Base-by-base conservation (phyloP, 192 early-diverging fungal genomes). In the Linnemannia hyalina region DNA sequence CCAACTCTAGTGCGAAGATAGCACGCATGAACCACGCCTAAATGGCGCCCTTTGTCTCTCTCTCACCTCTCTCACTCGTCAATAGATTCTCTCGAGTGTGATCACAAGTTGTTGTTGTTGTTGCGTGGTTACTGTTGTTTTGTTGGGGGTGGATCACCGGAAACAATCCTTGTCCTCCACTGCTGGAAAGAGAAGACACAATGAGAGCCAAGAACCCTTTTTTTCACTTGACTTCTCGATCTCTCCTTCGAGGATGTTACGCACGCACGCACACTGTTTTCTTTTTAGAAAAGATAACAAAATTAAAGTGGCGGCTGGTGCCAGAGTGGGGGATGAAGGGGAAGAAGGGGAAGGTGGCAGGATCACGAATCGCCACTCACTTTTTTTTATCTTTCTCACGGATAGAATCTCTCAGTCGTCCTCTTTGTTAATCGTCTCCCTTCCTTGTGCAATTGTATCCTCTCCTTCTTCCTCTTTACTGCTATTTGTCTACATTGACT, bases 21-120 rank as follows among this genome's bases (percentile, higher is more conserved):
- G 60, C 60, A 65, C 29, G 60, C 60, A 65, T 65, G 60, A 65
- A 65, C 60, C 60, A 65, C 60, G 11, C 60, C 60, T 52, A 65
- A 20, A 55, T 65, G 60, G 60, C 29, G 3, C 26, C 26, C 9
- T 57, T n/a, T 8, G n/a, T 20, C 15, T 52, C 2, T 20, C 54
- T 55, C 54, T 22, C 35, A 35, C 35, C n/a, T 7, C 22, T 22
- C 18, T 54, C 18, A 4, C 54, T 57, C 55, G 6, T 52, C 49
- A 52, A 20, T 52, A 52, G 18, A 13, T 15, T 22, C 49, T 52
- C 49, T 52, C 18, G 20, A 52, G 49, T 22, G 49, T 22, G 49
- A 52, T 52, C 49, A 52, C 49, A 52, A 22, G 49, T 5, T 52
- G 13, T 13, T 15, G 10, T 15, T 46, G 13, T 46, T 46, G 44